These are phyloP conservation scores for Baudoinia panamericana DNA, from an alignment of 495 filamentous ascomycete genomes.

Conservation along the genomic window DNA sequence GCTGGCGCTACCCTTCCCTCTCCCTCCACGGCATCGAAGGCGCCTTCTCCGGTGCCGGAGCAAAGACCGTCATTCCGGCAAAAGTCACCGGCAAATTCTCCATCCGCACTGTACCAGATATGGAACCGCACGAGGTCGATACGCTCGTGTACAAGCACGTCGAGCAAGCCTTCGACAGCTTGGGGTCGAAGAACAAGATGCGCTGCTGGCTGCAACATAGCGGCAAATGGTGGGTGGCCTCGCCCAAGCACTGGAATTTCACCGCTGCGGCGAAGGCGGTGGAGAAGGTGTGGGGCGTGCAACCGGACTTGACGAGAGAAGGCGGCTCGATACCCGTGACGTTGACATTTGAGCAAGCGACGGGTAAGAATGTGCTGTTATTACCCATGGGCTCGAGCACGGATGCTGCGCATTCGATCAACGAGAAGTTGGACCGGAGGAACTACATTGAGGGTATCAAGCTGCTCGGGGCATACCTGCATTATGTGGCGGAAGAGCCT, in stretches of 20 bases:
- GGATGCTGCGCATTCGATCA: constrained; percentile 91
- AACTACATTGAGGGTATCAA: constrained; percentile 99
- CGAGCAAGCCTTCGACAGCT: constrained; percentile 62
- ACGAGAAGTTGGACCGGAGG: constrained; percentile 91
- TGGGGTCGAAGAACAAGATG: constrained; percentile 80
- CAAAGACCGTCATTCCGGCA: constrained; percentile 96
- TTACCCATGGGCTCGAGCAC: constrained; percentile 94
- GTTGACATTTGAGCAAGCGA: constrained; percentile 91
- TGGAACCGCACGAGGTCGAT: constrained; percentile 85
- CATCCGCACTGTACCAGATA: constrained; percentile 91
- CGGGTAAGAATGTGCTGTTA: constrained; percentile 94
- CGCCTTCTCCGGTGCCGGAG: constrained; percentile 82
- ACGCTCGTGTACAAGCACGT: constrained; percentile 68
- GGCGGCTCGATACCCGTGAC: constrained; percentile 96
- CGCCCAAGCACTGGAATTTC: constrained; percentile 98
- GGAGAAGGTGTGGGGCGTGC: constrained; percentile 76
- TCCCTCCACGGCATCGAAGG: constrained; percentile 96
- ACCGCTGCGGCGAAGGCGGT: constrained; percentile 82
- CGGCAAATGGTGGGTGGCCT: constrained; percentile 97
- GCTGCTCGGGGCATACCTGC: constrained; percentile 84
- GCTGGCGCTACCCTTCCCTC: constrained; percentile 83
- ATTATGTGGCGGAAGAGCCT: constrained; percentile 90
- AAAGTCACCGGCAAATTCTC: constrained; percentile 98
- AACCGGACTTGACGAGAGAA: constrained; percentile 92
- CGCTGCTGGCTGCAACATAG: constrained; percentile 69